phyloP scores from a whole-genome alignment of 2,329 filamentous ascomycete genomes.

The Fusarium azukiicola region DNA sequence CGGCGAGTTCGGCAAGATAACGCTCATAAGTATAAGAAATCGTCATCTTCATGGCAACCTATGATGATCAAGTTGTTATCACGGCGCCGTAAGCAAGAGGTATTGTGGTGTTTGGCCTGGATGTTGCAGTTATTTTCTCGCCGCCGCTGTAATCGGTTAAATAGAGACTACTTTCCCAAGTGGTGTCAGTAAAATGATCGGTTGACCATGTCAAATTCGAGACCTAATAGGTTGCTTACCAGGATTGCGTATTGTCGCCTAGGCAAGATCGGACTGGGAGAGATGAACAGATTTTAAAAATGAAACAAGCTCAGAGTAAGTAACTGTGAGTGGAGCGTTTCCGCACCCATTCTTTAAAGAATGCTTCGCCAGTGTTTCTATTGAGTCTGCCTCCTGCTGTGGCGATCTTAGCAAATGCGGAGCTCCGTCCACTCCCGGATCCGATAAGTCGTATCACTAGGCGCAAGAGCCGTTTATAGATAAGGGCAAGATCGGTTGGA shows the following conservation, averaged over 20 bases:
- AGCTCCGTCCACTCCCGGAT: neutral
- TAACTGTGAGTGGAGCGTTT: neutral
- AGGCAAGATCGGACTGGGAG: too few relatives aligned
- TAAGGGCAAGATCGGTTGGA: neutral
- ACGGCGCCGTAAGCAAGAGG: neutral
- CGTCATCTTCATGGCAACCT: neutral
- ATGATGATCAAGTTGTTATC: neutral
- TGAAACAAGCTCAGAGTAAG: neutral
- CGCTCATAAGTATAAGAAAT: slow-evolving; percentile 47
- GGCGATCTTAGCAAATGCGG: neutral
- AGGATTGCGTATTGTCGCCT: too few relatives aligned
- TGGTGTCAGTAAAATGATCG: too few relatives aligned
- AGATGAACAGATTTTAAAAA: neutral
- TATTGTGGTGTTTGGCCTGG: too few relatives aligned
- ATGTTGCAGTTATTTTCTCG: too few relatives aligned
- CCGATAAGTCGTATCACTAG: too few relatives aligned
- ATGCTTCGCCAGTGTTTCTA: neutral
- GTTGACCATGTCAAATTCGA: too few relatives aligned
- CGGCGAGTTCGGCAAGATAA: slow-evolving; percentile 62
- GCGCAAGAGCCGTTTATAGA: neutral
- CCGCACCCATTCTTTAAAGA: neutral
- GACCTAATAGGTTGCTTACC: too few relatives aligned
- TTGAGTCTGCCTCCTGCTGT: neutral
- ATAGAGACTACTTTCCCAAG: too few relatives aligned
- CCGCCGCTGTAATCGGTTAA: too few relatives aligned